These are phyloP conservation scores for Zygosaccharomyces siamensis DNA, from an alignment of 805 yeast genomes.

Conservation along the genomic window DNA sequence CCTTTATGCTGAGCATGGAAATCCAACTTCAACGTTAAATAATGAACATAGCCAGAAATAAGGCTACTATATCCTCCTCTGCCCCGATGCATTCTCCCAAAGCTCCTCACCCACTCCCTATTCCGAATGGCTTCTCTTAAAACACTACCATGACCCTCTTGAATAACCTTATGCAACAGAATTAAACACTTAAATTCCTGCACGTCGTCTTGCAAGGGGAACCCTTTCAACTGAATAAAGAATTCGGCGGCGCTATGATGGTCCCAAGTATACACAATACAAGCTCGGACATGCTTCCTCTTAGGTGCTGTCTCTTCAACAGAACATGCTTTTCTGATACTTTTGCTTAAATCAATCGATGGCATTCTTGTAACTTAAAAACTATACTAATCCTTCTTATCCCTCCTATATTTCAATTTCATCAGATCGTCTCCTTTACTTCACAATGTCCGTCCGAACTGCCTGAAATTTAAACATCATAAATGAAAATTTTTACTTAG, in stretches of 20 bases:
- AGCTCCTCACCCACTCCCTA: conserved; percentile 68
- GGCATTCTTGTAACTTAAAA: conserved; percentile 12
- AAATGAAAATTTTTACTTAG: conserved; percentile 6
- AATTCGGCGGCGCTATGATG: conserved; percentile 77
- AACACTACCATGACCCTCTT: conserved; percentile 92
- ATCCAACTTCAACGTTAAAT: conserved; percentile 63
- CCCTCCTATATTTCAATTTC: background rate
- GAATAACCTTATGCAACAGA: conserved; percentile 84
- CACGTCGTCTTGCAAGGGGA: conserved; percentile 77
- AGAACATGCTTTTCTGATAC: conserved; percentile 72
- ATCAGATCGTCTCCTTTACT: conserved; percentile 1
- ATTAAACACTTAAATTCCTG: conserved; percentile 84
- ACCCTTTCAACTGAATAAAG: conserved; percentile 76
- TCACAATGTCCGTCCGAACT: background rate
- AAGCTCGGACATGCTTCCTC: conserved; percentile 91
- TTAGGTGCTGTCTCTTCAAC: conserved; percentile 89
- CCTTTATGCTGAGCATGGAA: conserved; percentile 84
- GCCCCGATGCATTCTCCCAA: conserved; percentile 52
- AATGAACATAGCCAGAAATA: conserved; percentile 70
- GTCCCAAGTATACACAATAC: conserved; percentile 96
- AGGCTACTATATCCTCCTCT: conserved; percentile 58
- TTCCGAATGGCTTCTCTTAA: conserved; percentile 76
- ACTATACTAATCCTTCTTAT: background rate
- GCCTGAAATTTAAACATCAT: background rate
- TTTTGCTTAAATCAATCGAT: conserved; percentile 38